Evolutionary conservation across 2,329 filamentous ascomycete genomes (phyloP), one percentile per base, ranked within the genome.

Genomic region (Fusarium brachygibbosum): DNA sequence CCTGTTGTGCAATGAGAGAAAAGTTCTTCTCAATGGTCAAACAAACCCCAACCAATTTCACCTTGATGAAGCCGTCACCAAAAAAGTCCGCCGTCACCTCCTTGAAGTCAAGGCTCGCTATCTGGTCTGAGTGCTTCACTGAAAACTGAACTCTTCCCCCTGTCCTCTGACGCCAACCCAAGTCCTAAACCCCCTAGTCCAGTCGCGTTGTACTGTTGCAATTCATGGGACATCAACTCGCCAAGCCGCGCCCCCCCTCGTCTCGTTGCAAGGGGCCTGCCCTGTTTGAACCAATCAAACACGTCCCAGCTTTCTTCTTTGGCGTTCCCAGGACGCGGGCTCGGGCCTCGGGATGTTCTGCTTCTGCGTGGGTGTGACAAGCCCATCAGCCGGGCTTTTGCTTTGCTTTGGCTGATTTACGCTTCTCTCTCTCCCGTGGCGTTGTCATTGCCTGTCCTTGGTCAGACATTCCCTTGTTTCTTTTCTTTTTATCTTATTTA

Each of bases 271-370:
- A 44, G 51, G 38, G 40, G 37, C 25, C 23, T 50, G 17, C 2
- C 11, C 5, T 31, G 4, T 45, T 9, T 17, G 8, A 17, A 34
- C 76, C 75, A 77, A 77, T 77, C 68, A 76, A 5, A 49, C 25
- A 31, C 46, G 74, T 77, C 75, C 73, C 76, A 68, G 70, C 63
- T 63, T 63, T 62, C 49, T 68, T 70, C 51, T 42, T 67, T 74
- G 69, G 71, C 65, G 67, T 74, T 70, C 71, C 76, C 71, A 74
- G 67, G 58, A 75, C 74, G 59, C 61, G 66, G 76, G 67, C 69
- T 75, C 74, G 75, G 75, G 73, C 73, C 71, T 74, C 71, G 70
- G 73, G 68, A 75, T 75, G 73, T 75, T 67, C 73, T 75, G 73
- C 73, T 74, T 75, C 69, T 71, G 63, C 46, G 68, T 48, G 58